Base-by-base conservation (phyloP, 1,284 basidiomycete genomes). In the Entoloma clypeatum region DNA sequence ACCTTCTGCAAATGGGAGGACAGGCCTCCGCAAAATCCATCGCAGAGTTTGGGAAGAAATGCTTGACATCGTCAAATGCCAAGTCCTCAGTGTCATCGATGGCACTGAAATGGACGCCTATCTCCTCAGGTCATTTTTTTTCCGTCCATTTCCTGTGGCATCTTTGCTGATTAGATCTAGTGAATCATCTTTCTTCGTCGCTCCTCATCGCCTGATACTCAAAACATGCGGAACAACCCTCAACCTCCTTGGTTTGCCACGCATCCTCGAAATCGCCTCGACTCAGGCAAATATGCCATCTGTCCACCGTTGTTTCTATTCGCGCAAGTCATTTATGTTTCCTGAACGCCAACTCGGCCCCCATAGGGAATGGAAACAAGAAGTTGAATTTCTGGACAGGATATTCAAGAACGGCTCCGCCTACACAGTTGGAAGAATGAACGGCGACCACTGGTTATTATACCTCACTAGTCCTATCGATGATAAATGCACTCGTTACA, bases 191-290 rank as follows among this genome's bases (percentile, higher is more conserved):
- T 77, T 99, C 54, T 96, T 99, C 59, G 84, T 99, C 47, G 94
- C 89, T 35, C 84, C 95, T 2, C 94, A 99, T 69, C 87, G 93
- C 52, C 75, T 99, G 51, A 98, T 99, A 55, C 79, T 99, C 59
- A 99, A 99, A 71, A 99, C 96, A 7, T 99, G 96, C 63, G 96
- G 96, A 11, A 99, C 96, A 1, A 99, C 96, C 7, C 86, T 98
- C 45, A 96, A 99, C 65, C 81, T 99, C 30, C 77, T 96, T 45
- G 96, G 96, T 18, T 75, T 98, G 36, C 88, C 92, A 24, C 81
- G 90, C 45, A 93, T 98, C 60, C 83, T 99, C 50, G 81, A 92
- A 56, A 92, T 97, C 60, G 91, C 93, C 2, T 72, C 77, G 41
- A 74, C 81, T 30, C 76, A 90, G 41, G 92, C 90, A 38, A 78